phyloP scores from a whole-genome alignment of 805 yeast genomes.

The Yamadazyma endophytica region DNA sequence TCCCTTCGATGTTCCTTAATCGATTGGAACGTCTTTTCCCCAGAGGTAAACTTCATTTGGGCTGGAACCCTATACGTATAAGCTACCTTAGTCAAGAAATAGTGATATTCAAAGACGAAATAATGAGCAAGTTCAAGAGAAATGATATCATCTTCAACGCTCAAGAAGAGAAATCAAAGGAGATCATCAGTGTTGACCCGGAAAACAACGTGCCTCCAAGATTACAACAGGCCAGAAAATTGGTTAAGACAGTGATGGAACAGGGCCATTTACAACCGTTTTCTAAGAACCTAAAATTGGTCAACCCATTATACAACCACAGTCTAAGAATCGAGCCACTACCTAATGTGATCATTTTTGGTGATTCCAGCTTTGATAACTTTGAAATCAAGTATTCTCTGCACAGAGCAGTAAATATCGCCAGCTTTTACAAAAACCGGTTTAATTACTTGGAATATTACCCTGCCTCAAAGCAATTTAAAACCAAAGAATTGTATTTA shows the following conservation, averaged over 20 bases:
- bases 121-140: slow-evolving; percentile 65
- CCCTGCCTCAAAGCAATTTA: slow-evolving; percentile 48
- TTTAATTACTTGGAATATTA: slow-evolving; percentile 69
- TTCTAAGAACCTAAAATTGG: slow-evolving; percentile 52
- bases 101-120: slow-evolving; percentile 66
- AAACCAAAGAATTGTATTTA: slow-evolving; percentile 14
- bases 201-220: slow-evolving; percentile 36
- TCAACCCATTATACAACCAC: slow-evolving; percentile 68
- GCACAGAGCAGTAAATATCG: slow-evolving; percentile 74
- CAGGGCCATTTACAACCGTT: slow-evolving; percentile 91
- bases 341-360: slow-evolving; percentile 60
- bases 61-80: slow-evolving; percentile 77
- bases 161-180: slow-evolving; percentile 9
- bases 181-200: slow-evolving; percentile 10
- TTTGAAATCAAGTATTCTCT: slow-evolving; percentile 80
- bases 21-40: slow-evolving; percentile 51
- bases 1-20: slow-evolving; percentile 70
- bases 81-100: slow-evolving; percentile 83
- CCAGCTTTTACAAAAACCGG: slow-evolving; percentile 38
- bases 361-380: slow-evolving; percentile 66
- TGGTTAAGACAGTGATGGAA: slow-evolving; percentile 76
- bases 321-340: slow-evolving; percentile 69
- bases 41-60: slow-evolving; percentile 24
- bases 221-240: slow-evolving; percentile 57
- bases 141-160: slow-evolving; percentile 54